Evolutionary conservation across 139 green algal species (phyloP).

Genomic region (Picochlorum sp.): DNA sequence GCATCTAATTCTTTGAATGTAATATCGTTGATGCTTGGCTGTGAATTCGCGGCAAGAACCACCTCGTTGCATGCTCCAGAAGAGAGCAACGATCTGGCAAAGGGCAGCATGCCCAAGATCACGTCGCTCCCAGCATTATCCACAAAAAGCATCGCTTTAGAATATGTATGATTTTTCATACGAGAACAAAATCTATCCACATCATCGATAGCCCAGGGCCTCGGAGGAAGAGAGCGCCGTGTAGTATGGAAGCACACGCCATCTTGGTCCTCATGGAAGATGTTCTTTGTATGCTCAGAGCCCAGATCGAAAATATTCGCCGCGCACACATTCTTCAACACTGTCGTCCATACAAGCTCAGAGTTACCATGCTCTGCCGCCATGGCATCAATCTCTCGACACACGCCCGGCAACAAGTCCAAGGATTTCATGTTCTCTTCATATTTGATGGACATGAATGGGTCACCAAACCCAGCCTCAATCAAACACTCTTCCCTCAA

Average conservation of each 20-base stretch:
- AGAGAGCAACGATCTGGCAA: slow-evolving; percentile 73
- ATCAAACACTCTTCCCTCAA: slow-evolving; percentile 43
- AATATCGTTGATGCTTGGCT: slow-evolving; percentile 87
- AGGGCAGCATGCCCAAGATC: slow-evolving; percentile 72
- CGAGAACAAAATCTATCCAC: slow-evolving; percentile 49
- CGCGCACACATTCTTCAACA: slow-evolving; percentile 58
- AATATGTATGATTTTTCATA: slow-evolving; percentile 31
- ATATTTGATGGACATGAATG: slow-evolving; percentile 61
- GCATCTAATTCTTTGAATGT: slow-evolving; percentile 69
- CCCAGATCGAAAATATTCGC: slow-evolving; percentile 90
- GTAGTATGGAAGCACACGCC: slow-evolving; percentile 40
- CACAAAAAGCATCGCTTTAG: slow-evolving; percentile 74
- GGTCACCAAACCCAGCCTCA: slow-evolving; percentile 52
- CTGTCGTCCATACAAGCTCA: slow-evolving; percentile 30
- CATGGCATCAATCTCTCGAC: slow-evolving; percentile 27
- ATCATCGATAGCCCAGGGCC: slow-evolving; percentile 79
- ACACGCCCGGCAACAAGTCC: slow-evolving; percentile 35
- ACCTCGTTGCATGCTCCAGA: slow-evolving; percentile 46
- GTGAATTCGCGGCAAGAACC: slow-evolving; percentile 73
- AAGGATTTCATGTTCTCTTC: slow-evolving; percentile 66
- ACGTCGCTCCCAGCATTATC: slow-evolving; percentile 87
- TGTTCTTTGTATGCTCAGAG: slow-evolving; percentile 36
- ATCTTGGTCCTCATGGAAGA: slow-evolving; percentile 30
- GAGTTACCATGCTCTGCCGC: slow-evolving; percentile 17
- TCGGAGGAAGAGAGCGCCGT: slow-evolving; percentile 38